These are phyloP conservation scores for Saposhnikovia divaricata DNA, from an alignment of 129 eudicot genomes.

Conservation along the genomic window DNA sequence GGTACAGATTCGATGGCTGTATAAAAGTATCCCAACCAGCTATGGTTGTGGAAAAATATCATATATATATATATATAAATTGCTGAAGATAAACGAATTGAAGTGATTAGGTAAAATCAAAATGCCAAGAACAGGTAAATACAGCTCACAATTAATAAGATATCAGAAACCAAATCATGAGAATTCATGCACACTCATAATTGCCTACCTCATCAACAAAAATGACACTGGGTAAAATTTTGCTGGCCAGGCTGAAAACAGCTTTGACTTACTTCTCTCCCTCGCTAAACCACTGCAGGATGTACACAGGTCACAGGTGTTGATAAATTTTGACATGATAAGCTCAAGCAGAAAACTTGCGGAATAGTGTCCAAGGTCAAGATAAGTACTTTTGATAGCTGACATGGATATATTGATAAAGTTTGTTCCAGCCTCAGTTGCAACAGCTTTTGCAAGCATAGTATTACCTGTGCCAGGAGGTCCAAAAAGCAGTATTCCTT, in stretches of 20 bases:
- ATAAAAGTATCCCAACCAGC: too few relatives aligned
- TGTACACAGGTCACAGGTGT: neutral
- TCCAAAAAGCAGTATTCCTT: slow-evolving; percentile 85
- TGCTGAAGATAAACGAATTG: neutral
- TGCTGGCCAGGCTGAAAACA: slow-evolving; percentile 81
- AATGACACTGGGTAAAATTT: slow-evolving; percentile 75
- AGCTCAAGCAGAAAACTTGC: neutral
- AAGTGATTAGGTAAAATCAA: neutral
- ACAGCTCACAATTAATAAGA: neutral
- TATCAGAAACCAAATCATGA: neutral
- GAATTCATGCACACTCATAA: neutral
- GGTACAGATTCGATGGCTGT: too few relatives aligned
- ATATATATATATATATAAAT: neutral
- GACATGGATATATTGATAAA: slow-evolving; percentile 89
- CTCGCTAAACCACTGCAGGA: slow-evolving; percentile 90
- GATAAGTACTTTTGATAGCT: slow-evolving; percentile 57
- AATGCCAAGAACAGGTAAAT: neutral
- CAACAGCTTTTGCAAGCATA: slow-evolving; percentile 95
- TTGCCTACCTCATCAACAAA: slow-evolving; percentile 84
- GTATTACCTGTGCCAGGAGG: slow-evolving; percentile 98
- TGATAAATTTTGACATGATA: neutral
- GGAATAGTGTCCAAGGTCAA: neutral
- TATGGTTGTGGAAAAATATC: too few relatives aligned
- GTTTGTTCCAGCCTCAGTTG: slow-evolving; percentile 95
- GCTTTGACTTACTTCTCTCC: slow-evolving; percentile 90